phyloP scores from a whole-genome alignment of 1,284 basidiomycete species.

The Fomitopsis schrenkii region DNA sequence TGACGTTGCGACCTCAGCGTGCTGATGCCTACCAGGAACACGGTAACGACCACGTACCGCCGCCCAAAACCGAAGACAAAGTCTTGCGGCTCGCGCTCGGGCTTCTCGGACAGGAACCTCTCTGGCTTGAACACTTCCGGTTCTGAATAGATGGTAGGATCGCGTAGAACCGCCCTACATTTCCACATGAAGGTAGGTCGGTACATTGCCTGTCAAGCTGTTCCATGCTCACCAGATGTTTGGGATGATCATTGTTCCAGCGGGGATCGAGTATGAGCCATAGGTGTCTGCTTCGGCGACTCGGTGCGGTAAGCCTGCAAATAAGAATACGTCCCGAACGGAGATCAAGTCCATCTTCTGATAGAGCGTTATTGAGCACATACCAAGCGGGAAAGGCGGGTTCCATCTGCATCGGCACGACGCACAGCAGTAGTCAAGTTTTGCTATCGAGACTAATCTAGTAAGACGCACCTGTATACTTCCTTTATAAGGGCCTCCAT shows the following conservation, averaged over 20 bases:
- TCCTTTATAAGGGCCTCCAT: neutral
- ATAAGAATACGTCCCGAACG: too few species aligned
- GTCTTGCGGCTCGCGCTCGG: slow-evolving; percentile 12
- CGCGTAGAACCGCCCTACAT: slow-evolving; percentile 17
- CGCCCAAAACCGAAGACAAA: slow-evolving; percentile 21
- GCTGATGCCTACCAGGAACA: neutral
- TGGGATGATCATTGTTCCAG: slow-evolving; percentile 40
- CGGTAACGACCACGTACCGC: slow-evolving; percentile 30
- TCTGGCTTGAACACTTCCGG: slow-evolving; percentile 8
- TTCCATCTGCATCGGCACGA: neutral
- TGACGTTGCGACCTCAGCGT: neutral
- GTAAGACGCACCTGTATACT: too few species aligned
- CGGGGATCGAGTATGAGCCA: slow-evolving; percentile 39
- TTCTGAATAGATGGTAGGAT: slow-evolving; percentile 13
- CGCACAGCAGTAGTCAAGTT: neutral
- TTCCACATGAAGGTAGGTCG: too few species aligned
- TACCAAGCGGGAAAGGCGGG: neutral
- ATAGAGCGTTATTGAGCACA: neutral
- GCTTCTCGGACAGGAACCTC: slow-evolving; percentile 12
- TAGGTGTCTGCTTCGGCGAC: slow-evolving; percentile 43
- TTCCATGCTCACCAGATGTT: slow-evolving; percentile 37
- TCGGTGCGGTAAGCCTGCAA: slow-evolving; percentile 9
- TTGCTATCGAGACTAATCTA: too few species aligned
- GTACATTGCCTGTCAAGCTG: neutral
- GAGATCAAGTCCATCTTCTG: neutral